Evolutionary conservation across 345 rosid genomes (phyloP).

Genomic region (Viola odorata): DNA sequence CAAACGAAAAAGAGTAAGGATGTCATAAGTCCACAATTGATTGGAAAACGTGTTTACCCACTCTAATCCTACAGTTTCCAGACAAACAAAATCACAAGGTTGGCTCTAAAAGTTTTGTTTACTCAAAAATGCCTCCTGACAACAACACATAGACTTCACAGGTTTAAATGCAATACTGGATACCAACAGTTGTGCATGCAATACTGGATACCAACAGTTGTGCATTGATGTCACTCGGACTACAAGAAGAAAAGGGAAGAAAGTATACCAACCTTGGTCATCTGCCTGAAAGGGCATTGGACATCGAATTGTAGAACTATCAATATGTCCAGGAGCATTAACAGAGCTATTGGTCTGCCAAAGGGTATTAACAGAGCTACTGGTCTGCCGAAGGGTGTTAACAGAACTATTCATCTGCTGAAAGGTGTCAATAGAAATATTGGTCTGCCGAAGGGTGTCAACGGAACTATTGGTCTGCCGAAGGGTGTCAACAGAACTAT

Average conservation of each 20-base stretch:
- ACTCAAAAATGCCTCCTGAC: no score
- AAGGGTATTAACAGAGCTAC: background rate
- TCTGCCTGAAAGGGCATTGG: conserved; percentile 26
- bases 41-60: no score
- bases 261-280: conserved; percentile 38
- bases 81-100: no score
- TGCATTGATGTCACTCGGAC: background rate
- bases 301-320: conserved; percentile 29
- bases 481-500: background rate
- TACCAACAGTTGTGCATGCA: background rate
- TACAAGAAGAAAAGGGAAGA: background rate
- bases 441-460: background rate
- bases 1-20: no score
- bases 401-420: background rate
- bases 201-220: no score
- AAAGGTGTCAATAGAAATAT: background rate
- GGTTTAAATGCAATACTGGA: no score
- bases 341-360: background rate
- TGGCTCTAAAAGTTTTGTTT: no score
- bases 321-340: conserved; percentile 1
- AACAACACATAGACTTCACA: no score
- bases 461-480: conserved; percentile 3
- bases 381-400: background rate
- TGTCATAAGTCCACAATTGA: no score
- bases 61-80: no score